Evolutionary conservation across 768 basidiomycete species (phyloP).

Genomic region (Mycena olivaceomarginata): DNA sequence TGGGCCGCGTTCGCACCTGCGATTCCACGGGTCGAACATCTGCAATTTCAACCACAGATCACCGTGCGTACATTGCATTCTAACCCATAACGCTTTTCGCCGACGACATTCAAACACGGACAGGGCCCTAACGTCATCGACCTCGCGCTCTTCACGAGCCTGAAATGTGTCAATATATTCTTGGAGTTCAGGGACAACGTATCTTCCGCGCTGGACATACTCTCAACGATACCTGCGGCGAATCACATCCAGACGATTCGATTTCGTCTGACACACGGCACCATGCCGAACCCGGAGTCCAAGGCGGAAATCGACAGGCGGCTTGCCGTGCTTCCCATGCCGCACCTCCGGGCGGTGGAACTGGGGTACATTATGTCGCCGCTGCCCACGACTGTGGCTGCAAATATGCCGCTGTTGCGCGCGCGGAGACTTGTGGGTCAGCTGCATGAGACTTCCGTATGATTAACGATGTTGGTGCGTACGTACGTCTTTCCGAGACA

Average conservation of each 20-base stretch:
- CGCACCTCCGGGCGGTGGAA: slow-evolving; percentile 21
- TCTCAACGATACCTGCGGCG: not conserved
- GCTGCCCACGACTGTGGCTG: not conserved
- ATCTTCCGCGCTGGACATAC: not conserved
- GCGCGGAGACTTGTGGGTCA: slow-evolving; percentile 12
- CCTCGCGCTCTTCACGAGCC: slow-evolving; percentile 15
- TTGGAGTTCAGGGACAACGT: slow-evolving; percentile 17
- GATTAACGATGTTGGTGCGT: not conserved
- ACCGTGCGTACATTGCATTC: not conserved
- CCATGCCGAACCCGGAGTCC: slow-evolving; percentile 1
- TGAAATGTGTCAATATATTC: slow-evolving; percentile 20
- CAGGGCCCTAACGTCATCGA: slow-evolving; percentile 2
- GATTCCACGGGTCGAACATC: slow-evolving; percentile 21
- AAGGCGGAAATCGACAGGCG: slow-evolving; percentile 8
- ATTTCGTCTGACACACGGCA: not conserved
- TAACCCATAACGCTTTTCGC: too few relatives aligned
- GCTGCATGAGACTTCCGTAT: not conserved
- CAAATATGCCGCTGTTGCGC: slow-evolving; percentile 2
- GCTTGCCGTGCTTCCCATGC: slow-evolving; percentile 13
- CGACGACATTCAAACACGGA: too few relatives aligned
- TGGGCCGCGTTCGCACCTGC: slow-evolving; percentile 16
- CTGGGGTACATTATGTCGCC: slow-evolving; percentile 10
- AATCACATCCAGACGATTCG: slow-evolving; percentile 18
- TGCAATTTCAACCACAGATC: slow-evolving; percentile 25
- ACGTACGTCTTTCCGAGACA: not conserved